Conservation (phyloP, 2,329 filamentous ascomycete genomes). For the Hymenoscyphus infarciens region DNA sequence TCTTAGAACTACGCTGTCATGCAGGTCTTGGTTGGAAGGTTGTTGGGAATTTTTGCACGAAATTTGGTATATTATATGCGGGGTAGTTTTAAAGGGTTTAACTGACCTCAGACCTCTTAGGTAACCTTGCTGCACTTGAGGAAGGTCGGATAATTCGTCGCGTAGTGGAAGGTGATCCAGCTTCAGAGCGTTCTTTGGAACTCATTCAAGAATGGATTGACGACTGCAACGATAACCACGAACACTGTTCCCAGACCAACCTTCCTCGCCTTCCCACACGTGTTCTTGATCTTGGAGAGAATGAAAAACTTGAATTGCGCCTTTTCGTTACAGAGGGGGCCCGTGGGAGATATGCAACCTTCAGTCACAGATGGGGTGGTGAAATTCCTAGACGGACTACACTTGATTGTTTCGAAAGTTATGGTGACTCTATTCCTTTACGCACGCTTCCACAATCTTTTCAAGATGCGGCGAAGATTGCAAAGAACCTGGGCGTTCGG, state of each 20-base stretch:
- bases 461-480: not conserved
- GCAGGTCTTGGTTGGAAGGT: not conserved
- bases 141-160: not conserved
- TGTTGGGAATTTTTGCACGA: not conserved
- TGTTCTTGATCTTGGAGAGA: not conserved
- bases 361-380: constrained; percentile 7
- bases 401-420: not conserved
- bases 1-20: not conserved
- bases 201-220: not conserved
- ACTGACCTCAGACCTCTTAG: not conserved
- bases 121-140: not conserved
- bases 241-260: not conserved
- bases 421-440: not conserved
- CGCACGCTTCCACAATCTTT: not conserved
- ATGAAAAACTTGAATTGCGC: not conserved
- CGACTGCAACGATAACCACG: not conserved
- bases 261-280: not conserved
- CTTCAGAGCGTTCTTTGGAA: not conserved
- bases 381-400: not conserved
- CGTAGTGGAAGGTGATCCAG: not conserved
- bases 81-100: not conserved
- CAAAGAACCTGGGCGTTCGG: not conserved
- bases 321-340: not conserved
- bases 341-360: not conserved
- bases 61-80: not conserved